Conservation (phyloP, 495 filamentous ascomycete genomes). For the Penicillium subrubescens region DNA sequence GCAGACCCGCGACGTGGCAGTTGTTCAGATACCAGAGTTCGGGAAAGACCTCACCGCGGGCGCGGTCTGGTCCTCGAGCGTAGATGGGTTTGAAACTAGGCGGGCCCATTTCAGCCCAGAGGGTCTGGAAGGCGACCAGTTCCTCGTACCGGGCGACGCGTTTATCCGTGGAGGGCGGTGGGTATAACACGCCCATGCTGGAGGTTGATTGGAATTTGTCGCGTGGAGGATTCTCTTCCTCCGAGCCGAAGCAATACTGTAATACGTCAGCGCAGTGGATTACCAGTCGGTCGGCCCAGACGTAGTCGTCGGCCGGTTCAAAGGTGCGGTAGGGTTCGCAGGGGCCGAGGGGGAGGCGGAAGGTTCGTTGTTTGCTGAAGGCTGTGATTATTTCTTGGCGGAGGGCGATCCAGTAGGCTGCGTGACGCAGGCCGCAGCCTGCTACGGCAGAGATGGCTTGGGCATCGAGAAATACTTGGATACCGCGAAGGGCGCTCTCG, state of each 20-base stretch:
- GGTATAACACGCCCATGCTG: conserved; percentile 9
- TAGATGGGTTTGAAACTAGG: conserved; percentile 31
- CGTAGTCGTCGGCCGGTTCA: conserved; percentile 31
- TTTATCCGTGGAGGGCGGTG: conserved; percentile 8
- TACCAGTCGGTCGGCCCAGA: conserved; percentile 38
- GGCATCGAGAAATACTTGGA: conserved; percentile 19
- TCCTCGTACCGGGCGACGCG: conserved; percentile 23
- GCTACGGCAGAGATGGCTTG: conserved; percentile 16
- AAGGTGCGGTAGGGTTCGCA: conserved; percentile 30
- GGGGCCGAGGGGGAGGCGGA: conserved; percentile 26
- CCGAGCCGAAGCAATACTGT: conserved; percentile 28
- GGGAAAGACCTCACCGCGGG: conserved; percentile 34
- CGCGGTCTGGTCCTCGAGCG: conserved; percentile 21
- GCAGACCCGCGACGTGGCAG: conserved; percentile 38
- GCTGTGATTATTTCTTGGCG: conserved; percentile 42
- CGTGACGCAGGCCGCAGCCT: conserved; percentile 30
- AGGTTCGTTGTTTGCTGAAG: conserved; percentile 37
- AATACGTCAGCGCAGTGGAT: conserved; percentile 37
- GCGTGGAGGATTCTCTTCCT: conserved; percentile 13
- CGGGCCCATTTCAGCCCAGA: conserved; percentile 20
- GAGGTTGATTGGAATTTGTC: conserved; percentile 6
- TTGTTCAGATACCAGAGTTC: conserved; percentile 42
- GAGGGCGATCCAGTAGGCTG: conserved; percentile 37
- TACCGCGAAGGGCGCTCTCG: conserved; percentile 18
- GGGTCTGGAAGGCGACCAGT: conserved; percentile 20